These are phyloP conservation scores for Eruca vesicaria DNA, from an alignment of 441 rosid genomes.

Conservation along the genomic window DNA sequence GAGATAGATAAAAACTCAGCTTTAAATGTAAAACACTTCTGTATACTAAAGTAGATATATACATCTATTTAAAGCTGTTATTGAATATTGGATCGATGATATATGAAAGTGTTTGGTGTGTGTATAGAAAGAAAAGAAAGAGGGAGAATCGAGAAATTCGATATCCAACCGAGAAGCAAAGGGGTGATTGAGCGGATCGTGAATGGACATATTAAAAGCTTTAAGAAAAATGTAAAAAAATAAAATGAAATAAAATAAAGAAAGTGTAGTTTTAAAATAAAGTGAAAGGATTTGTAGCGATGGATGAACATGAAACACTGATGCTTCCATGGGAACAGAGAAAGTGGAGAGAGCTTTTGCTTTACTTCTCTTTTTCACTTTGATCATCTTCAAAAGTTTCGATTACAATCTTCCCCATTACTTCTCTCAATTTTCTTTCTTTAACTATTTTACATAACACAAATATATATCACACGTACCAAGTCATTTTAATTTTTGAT, in stretches of 20 bases:
- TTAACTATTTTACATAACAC: neutral
- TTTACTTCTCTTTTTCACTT: constrained; percentile 43
- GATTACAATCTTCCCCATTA: constrained; percentile 34
- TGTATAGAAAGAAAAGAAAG: constrained; percentile 24
- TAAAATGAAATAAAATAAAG: neutral
- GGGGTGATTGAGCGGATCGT: constrained; percentile 38
- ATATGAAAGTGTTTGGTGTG: constrained; percentile 13
- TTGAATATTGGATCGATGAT: neutral
- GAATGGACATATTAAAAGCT: constrained; percentile 34
- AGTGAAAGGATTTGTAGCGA: constrained; percentile 27
- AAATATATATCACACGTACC: constrained; percentile 20
- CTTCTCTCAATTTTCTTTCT: constrained; percentile 3
- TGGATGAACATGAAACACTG: constrained; percentile 29
- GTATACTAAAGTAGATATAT: neutral
- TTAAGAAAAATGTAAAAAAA: neutral
- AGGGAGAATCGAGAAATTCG: constrained; percentile 35
- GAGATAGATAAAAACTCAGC: neutral
- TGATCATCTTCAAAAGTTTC: constrained; percentile 38
- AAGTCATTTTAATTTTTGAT: neutral
- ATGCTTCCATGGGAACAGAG: constrained; percentile 44
- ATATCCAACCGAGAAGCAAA: constrained; percentile 65
- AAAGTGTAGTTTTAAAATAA: constrained; percentile 30
- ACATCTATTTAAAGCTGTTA: neutral
- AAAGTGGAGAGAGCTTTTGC: constrained; percentile 58
- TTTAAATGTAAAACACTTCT: neutral